Conservation (phyloP, 148 eudicot species). For the Nepenthes gracilis region DNA sequence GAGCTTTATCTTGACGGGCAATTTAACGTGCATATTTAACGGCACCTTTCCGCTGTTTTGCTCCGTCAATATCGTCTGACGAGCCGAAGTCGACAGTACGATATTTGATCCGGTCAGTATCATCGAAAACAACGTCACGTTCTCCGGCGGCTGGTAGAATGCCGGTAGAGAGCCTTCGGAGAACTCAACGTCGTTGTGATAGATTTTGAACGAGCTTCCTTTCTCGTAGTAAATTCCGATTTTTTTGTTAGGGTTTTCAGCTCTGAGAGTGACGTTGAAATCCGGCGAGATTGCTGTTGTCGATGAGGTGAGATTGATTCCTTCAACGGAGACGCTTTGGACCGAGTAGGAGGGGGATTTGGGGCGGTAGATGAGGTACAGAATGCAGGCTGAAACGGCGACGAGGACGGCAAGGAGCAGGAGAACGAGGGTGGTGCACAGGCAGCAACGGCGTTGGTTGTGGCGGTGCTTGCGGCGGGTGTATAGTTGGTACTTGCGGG, state of each 20-base stretch:
- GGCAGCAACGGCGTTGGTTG: slow-evolving; percentile 25
- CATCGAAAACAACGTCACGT: slow-evolving; percentile 36
- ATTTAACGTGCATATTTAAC: slow-evolving; percentile 27
- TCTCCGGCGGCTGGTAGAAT: slow-evolving; percentile 52
- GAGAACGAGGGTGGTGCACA: slow-evolving; percentile 25
- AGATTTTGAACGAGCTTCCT: slow-evolving; percentile 36
- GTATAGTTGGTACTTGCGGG: slow-evolving; percentile 31
- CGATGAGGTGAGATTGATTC: slow-evolving; percentile 37
- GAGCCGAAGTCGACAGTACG: slow-evolving; percentile 26
- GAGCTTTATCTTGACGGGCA: slow-evolving; percentile 55
- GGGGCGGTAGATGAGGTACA: slow-evolving; percentile 68
- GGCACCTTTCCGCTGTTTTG: slow-evolving; percentile 34
- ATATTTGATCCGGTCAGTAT: slow-evolving; percentile 42
- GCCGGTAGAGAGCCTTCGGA: slow-evolving; percentile 46
- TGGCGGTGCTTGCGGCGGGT: slow-evolving; percentile 11
- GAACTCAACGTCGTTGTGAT: slow-evolving; percentile 29
- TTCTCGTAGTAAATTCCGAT: slow-evolving; percentile 49
- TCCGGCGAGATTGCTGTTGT: slow-evolving; percentile 30
- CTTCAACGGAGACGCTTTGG: slow-evolving; percentile 30
- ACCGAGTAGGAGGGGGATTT: slow-evolving; percentile 48
- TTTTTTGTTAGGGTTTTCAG: slow-evolving; percentile 46
- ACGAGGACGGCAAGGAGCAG: slow-evolving; percentile 29
- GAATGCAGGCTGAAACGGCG: slow-evolving; percentile 31
- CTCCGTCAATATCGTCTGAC: slow-evolving; percentile 21
- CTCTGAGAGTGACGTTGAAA: slow-evolving; percentile 47